A percentile compares a stretch with the other conserved stretches of the same genome.
phyloP scores from a whole-genome alignment of 805 yeast genomes.

The Saccharomycopsis fermentans region DNA sequence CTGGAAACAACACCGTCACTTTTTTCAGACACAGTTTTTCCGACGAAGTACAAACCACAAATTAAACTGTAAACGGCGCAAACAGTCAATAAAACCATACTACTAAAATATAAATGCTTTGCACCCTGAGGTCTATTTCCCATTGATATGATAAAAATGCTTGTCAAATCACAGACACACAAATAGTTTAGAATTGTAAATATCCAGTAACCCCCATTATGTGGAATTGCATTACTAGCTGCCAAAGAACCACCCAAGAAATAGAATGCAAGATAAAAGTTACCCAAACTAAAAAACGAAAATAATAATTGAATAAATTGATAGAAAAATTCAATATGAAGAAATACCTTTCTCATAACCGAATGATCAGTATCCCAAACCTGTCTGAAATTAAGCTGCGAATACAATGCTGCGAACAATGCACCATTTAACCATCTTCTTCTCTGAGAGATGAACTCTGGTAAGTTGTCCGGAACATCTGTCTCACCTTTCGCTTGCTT shows the following conservation, averaged over 20 bases:
- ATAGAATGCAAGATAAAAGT: slow-evolving; percentile 86
- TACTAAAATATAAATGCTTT: slow-evolving; percentile 57
- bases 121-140: slow-evolving; percentile 99
- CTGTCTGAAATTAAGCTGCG: slow-evolving; percentile 75
- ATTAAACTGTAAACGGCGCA: slow-evolving; percentile 75
- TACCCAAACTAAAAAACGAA: slow-evolving; percentile 87
- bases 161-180: slow-evolving; percentile 69
- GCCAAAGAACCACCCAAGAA: slow-evolving; percentile 83
- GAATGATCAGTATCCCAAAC: slow-evolving; percentile 90
- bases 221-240: slow-evolving; percentile 38
- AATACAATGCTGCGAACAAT: slow-evolving; percentile 87
- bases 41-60: slow-evolving; percentile 76
- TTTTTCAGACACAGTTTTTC: slow-evolving; percentile 38
- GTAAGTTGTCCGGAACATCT: slow-evolving; percentile 88
- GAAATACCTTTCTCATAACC: slow-evolving; percentile 59
- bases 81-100: slow-evolving; percentile 62
- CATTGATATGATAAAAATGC: slow-evolving; percentile 87
- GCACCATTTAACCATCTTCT: slow-evolving; percentile 99
- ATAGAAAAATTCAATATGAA: slow-evolving; percentile 82
- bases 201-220: slow-evolving; percentile 70
- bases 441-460: slow-evolving; percentile 93
- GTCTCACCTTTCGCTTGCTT: slow-evolving; percentile 92
- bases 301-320: slow-evolving; percentile 73
- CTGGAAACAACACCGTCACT: slow-evolving; percentile 27
- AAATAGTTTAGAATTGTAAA: slow-evolving; percentile 82